Base-by-base conservation (phyloP, 768 basidiomycete species). In the Kockovaella imperatae region DNA sequence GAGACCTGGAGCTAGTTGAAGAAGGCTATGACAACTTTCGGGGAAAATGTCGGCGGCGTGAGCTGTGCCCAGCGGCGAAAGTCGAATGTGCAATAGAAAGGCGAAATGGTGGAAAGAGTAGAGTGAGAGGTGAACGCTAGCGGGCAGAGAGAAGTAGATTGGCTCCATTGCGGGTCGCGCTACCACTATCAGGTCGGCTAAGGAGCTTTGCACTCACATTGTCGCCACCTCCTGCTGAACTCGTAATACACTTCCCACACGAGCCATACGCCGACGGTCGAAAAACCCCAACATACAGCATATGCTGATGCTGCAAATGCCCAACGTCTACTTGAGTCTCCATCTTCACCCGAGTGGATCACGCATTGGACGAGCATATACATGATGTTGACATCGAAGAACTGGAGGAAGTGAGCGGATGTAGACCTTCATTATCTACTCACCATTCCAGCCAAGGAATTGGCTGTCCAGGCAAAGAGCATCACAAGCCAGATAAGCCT, bases 331-430 rank as follows among this genome's bases (percentile, higher is more conserved):
- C 32, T 50, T 57, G 21, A 5, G 29, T 15, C 35, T 38, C 40
- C 35, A 43, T 17, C 20, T 45, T 30, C 34, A n/a, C 47, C 26
- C 30, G 35, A 29, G 29, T 36, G 42, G 30, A 47, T 35, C 13
- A 82, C 87, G 74, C 64, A 89, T 87, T 87, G 81, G 34, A 88
- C 66, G 59, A 90, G 69, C 57, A 88, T 81, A 73, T 81, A 91
- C 56, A 83, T 81, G 58, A 83, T 81, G 68, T 90, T 89, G 69
- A 89, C 87, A 64, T 93, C 89, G 68, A 91, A 82, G 64, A 84
- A 90, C 64, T 67, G 18, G 46, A 5, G 20, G n/a, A n/a, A 26
- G 47, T 26, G 49, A 46, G 23, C 45, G 4, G 13, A 13, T 15
- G 24, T 35, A 32, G 29, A 17, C 0, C 24, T 41, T 44, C 17